Percentiles rank a stretch among this genome's conserved stretches.
Conservation (phyloP, 192 early-diverging fungal species). For the Coemansia sp. region DNA sequence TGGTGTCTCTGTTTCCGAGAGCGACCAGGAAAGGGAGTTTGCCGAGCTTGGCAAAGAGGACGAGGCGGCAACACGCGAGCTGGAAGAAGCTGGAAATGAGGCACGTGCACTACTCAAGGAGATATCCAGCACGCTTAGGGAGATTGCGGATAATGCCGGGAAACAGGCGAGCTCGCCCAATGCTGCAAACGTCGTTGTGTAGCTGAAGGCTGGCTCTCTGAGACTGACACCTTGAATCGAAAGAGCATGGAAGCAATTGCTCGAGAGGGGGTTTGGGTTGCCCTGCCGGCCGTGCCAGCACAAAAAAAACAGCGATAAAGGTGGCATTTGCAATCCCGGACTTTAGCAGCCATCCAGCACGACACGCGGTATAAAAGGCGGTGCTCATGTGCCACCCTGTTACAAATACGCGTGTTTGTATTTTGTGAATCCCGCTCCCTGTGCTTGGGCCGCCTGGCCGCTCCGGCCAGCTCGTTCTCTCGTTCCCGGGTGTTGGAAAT, state of each 20-base stretch:
- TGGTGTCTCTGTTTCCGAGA: conserved; percentile 26
- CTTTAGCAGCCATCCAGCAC: neutral
- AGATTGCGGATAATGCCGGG: conserved; percentile 42
- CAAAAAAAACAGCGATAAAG: too few relatives aligned
- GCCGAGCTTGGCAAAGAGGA: conserved; percentile 29
- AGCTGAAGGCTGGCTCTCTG: neutral
- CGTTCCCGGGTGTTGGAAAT: neutral
- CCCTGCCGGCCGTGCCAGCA: too few relatives aligned
- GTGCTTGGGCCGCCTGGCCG: neutral
- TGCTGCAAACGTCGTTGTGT: neutral
- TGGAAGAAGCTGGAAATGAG: conserved; percentile 32
- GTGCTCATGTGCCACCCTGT: conserved; percentile 8
- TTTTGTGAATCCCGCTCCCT: conserved; percentile 1
- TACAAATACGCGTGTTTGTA: neutral
- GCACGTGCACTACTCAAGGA: conserved; percentile 32
- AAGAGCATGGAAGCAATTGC: neutral
- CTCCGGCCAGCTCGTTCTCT: neutral
- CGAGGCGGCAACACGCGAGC: conserved; percentile 29
- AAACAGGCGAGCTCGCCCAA: conserved; percentile 7
- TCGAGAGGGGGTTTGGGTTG: too few relatives aligned
- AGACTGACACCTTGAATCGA: neutral
- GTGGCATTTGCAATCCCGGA: neutral
- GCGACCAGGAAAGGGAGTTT: conserved; percentile 43
- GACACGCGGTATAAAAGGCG: neutral
- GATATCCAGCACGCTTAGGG: conserved; percentile 23